Conservation (phyloP, 495 filamentous ascomycete species). For the Aspergillus coremiiformis region DNA sequence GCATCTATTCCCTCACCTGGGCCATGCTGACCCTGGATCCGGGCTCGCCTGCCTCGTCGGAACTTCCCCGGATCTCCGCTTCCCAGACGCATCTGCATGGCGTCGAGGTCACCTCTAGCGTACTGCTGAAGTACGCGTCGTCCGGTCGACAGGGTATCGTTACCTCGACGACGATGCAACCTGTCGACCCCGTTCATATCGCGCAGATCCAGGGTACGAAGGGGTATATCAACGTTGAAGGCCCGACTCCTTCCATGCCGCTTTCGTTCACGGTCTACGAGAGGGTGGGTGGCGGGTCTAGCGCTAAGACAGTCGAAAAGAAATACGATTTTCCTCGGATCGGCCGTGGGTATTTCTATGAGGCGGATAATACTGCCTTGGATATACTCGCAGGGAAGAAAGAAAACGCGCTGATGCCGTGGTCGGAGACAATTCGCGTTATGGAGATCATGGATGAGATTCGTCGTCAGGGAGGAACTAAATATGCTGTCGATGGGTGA, state of each 20-base stretch:
- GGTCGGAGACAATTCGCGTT: slow-evolving; percentile 14
- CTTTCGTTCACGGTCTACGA: slow-evolving; percentile 17
- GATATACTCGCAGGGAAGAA: slow-evolving; percentile 14
- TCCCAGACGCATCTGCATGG: slow-evolving; percentile 16
- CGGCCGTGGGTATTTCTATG: slow-evolving; percentile 15
- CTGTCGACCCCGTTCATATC: slow-evolving; percentile 8
- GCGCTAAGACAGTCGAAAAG: neutral
- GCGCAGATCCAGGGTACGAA: slow-evolving; percentile 14
- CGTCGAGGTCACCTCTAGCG: slow-evolving; percentile 15
- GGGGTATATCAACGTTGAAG: slow-evolving; percentile 17
- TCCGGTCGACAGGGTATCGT: slow-evolving; percentile 16
- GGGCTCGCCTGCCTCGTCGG: neutral
- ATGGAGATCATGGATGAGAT: slow-evolving; percentile 20
- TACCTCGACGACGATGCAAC: slow-evolving; percentile 12
- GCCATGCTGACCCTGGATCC: slow-evolving; percentile 9
- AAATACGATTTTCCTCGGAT: slow-evolving; percentile 7
- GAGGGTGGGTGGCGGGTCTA: neutral
- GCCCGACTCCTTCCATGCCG: slow-evolving; percentile 13
- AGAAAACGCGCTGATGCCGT: slow-evolving; percentile 17
- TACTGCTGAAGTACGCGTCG: slow-evolving; percentile 12
- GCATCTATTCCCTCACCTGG: slow-evolving; percentile 23
- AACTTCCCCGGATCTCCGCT: slow-evolving; percentile 11
- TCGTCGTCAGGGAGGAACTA: neutral
- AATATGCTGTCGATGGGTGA: too few relatives aligned
- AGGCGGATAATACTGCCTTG: slow-evolving; percentile 16